Evolutionary conservation across 73 alveolate genomes (phyloP).

Genomic region (Paramecium primaurelia): DNA sequence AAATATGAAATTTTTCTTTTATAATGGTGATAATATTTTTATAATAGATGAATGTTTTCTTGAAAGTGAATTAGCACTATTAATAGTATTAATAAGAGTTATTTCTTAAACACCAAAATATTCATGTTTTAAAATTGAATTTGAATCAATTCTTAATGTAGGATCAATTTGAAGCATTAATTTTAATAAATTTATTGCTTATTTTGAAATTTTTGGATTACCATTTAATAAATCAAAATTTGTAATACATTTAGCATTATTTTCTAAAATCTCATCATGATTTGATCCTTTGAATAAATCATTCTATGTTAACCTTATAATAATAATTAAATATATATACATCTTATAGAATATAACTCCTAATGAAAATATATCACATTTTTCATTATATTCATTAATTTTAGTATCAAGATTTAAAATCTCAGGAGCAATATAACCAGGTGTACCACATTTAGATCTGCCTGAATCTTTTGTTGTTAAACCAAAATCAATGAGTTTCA

Average conservation of each 20-base stretch:
- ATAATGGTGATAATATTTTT: neutral
- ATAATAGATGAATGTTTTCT: neutral
- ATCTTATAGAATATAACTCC: conserved; percentile 25
- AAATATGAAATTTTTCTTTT: neutral
- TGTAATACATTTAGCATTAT: neutral
- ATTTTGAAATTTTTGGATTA: neutral
- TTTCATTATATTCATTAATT: neutral
- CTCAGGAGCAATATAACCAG: conserved; percentile 88
- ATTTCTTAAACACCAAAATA: neutral
- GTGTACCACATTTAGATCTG: conserved; percentile 73
- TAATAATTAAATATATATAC: neutral
- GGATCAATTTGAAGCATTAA: neutral
- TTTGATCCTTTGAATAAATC: neutral
- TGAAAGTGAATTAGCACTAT: neutral
- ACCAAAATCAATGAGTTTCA: conserved; percentile 14
- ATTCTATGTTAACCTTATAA: neutral
- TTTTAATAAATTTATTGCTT: neutral
- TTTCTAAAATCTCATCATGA: neutral
- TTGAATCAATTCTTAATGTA: neutral
- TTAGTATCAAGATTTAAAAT: conserved; percentile 35
- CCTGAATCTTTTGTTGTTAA: neutral
- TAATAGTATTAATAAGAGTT: neutral
- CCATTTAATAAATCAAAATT: neutral
- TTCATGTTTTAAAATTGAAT: neutral
- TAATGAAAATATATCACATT: neutral